Percentiles rank a stretch among this genome's conserved stretches.
These are phyloP conservation scores for Tricharina praecox DNA, from an alignment of 495 filamentous ascomycete species.

Conservation along the genomic window DNA sequence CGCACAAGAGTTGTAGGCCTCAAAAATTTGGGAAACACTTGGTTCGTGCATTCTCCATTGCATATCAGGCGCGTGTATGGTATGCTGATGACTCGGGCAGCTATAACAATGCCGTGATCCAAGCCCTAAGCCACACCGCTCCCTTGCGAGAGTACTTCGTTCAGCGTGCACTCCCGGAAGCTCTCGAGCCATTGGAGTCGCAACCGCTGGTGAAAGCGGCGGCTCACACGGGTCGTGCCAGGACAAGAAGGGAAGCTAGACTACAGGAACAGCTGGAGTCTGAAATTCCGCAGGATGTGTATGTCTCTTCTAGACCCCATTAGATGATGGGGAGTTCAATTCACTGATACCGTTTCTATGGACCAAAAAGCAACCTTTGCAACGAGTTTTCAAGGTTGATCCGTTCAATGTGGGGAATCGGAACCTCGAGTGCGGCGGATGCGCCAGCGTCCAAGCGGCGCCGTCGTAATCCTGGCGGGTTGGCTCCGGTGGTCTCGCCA, in stretches of 20 bases:
- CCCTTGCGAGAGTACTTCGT: slow-evolving; percentile 24
- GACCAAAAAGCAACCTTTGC: slow-evolving; percentile 21
- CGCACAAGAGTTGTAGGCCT: slow-evolving; percentile 22
- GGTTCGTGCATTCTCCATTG: not conserved
- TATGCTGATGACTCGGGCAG: not conserved
- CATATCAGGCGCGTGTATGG: too few species aligned
- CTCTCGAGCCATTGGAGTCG: too few species aligned
- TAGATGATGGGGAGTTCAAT: too few species aligned
- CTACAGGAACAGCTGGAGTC: too few species aligned
- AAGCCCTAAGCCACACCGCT: slow-evolving; percentile 23
- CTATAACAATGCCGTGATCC: slow-evolving; percentile 25
- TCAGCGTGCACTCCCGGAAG: slow-evolving; percentile 10
- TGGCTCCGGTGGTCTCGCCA: slow-evolving; percentile 20
- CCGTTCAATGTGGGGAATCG: slow-evolving; percentile 21
- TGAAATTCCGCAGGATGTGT: too few species aligned
- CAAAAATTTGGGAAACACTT: slow-evolving; percentile 25
- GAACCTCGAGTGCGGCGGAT: not conserved
- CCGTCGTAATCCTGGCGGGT: not conserved
- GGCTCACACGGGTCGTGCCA: too few species aligned
- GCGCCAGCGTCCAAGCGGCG: not conserved
- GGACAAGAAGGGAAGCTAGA: too few species aligned
- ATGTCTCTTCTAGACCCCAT: too few species aligned
- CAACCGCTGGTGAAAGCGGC: too few species aligned
- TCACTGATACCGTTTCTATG: too few species aligned
- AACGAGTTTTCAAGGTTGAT: slow-evolving; percentile 23